These are phyloP conservation scores for Ophiostoma sp. DNA, from an alignment of 2,329 filamentous ascomycete species.

Conservation along the genomic window DNA sequence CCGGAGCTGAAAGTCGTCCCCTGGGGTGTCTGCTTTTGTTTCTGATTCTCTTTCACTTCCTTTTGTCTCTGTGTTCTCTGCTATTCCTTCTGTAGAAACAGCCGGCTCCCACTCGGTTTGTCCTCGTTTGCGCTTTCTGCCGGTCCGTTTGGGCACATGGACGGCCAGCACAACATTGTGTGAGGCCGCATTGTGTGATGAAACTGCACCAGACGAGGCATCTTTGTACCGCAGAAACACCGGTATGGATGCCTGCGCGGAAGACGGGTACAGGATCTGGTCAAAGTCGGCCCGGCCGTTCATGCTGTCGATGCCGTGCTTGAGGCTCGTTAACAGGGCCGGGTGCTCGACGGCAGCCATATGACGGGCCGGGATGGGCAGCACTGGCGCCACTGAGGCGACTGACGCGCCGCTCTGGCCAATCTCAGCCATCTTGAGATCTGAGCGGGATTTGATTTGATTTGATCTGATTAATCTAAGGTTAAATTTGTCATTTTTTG, in stretches of 20 bases:
- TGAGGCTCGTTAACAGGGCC: conserved; percentile 38
- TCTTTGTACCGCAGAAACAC: conserved; percentile 78
- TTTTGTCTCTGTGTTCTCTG: not conserved
- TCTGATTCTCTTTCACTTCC: too few species aligned
- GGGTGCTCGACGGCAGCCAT: conserved; percentile 44
- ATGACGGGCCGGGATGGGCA: conserved; percentile 37
- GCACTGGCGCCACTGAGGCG: conserved; percentile 38
- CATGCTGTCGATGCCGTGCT: conserved; percentile 41
- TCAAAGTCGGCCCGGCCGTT: conserved; percentile 37
- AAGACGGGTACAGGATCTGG: conserved; percentile 45
- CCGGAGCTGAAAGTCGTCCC: conserved; percentile 35
- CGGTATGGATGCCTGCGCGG: conserved; percentile 49
- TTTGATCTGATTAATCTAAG: not conserved
- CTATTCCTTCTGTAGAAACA: conserved; percentile 30
- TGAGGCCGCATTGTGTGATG: conserved; percentile 68
- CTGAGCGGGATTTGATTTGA: not conserved
- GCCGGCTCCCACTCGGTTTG: conserved; percentile 43
- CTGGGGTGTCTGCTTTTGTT: not conserved
- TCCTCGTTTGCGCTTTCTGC: conserved; percentile 79
- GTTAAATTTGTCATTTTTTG: not conserved
- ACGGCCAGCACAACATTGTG: conserved; percentile 85
- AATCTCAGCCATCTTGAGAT: not conserved
- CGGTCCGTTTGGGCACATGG: conserved; percentile 79
- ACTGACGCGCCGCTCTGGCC: not conserved
- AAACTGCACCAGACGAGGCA: conserved; percentile 68